Evolutionary conservation across 1,284 basidiomycete species (phyloP), one percentile per base, ranked within the genome.

Genomic region (Austropuccinia psidii): DNA sequence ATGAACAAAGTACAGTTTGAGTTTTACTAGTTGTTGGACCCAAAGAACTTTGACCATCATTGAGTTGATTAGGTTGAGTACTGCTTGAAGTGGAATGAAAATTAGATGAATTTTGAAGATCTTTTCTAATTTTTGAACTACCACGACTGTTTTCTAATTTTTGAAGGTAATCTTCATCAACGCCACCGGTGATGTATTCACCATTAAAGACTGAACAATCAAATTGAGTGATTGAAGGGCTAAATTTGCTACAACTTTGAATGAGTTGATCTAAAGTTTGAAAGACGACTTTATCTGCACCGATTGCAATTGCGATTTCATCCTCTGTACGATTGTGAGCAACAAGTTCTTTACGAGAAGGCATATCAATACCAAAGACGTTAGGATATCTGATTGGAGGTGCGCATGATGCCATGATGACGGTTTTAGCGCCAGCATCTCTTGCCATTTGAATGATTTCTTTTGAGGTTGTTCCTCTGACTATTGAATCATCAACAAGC

Each of bases 321-420:
- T 87, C 85, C 24, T 86, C 87, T 60, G 88, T 87, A 69, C 93
- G 88, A 55, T 85, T 87, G 81, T 96, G 85, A 0, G 94, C 96
- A 62, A 99, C 95, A 41, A 99, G 89, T 81, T 99, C 96, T 45
- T 84, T 82, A 9, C 93, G 88, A 0, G 93, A 93, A 37, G 96
- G 96, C 96, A 98, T 99, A 84, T 99, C 96, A 80, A 99, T 99
- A 39, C 96, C 96, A 82, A 98, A 98, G 6, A 99, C 96, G 80
- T 98, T 97, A 11, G 92, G 89, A 81, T 76, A 90, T 85, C 92
- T 86, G 79, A 98, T 98, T 1, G 95, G 92, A 15, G 96, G 96
- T 17, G 96, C 93, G 79, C 95, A 98, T 68, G 92, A 96, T 0
- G 96, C 96, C 77, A 98, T 89, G 77, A 98, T 90, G 78, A 99